These are phyloP conservation scores for Diaporthe vexans DNA, from an alignment of 2,329 filamentous ascomycete genomes.

Conservation along the genomic window DNA sequence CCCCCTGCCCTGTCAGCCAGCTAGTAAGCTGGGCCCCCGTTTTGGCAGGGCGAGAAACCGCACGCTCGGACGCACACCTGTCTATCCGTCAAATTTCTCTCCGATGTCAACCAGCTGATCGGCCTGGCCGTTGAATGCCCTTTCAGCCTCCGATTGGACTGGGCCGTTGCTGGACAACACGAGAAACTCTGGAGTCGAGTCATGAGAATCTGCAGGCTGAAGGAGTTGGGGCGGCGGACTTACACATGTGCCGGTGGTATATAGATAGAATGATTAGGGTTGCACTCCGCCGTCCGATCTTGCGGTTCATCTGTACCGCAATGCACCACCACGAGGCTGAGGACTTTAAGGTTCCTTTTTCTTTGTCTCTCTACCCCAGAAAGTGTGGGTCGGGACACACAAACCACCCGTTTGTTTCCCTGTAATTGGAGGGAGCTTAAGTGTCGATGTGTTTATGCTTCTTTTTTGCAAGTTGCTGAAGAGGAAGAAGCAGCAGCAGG, in stretches of 20 bases:
- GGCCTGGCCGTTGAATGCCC: slow-evolving; percentile 6
- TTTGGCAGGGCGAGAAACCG: not conserved
- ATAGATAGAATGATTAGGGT: slow-evolving; percentile 21
- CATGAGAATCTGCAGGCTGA: slow-evolving; percentile 10
- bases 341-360: not conserved
- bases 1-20: not conserved
- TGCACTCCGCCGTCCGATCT: slow-evolving; percentile 10
- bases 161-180: not conserved
- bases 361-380: not conserved
- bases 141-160: not conserved
- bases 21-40: not conserved
- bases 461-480: not conserved
- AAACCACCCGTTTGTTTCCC: not conserved
- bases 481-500: not conserved
- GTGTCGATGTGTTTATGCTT: slow-evolving; percentile 16
- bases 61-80: not conserved
- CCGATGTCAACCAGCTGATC: slow-evolving; percentile 13
- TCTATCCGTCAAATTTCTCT: slow-evolving; percentile 1
- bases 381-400: slow-evolving; percentile 7
- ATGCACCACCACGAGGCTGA: slow-evolving; percentile 30
- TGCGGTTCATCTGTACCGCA: slow-evolving; percentile 26
- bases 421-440: slow-evolving; percentile 23
- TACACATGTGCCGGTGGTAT: slow-evolving; percentile 9
- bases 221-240: not conserved
- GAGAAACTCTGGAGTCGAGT: not conserved